Evolutionary conservation across 805 yeast species (phyloP), one percentile per base, ranked within the genome.

Genomic region (Dipodascus geniculatus): DNA sequence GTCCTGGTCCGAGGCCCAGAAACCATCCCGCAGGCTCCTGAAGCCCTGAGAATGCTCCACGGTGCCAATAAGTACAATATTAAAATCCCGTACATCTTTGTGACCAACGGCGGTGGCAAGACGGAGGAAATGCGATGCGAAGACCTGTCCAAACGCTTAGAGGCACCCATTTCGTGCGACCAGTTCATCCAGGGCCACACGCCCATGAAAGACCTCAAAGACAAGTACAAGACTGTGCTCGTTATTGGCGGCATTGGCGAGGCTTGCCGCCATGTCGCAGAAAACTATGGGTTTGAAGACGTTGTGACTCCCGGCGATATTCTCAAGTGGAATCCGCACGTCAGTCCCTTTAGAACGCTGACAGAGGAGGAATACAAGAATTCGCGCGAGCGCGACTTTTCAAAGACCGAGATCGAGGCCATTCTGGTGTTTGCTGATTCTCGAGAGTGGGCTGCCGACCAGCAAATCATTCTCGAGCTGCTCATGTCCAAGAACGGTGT

Each of bases 171-270:
- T 55, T 77, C 83, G 11, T 80, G 81, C 48, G 87, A 81, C 53
- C 96, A 88, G 71, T 85, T 88, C 55, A 85, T 88, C 61, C 96
- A 88, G 69, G 95, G 96, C 57, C 96, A 88, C 68, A 88, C 96
- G 1, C 96, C 96, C 33, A 88, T 88, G 93, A 82, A 80, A 61
- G 95, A 86, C 63, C 74, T 87, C 63, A 85, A 83, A 14, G 77
- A 76, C 28, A 73, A 76, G 16, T 81, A 82, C 68, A 72, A 83
- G 54, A 85, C 84, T 54, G 95, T 88, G 3, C 71, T 88, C 49
- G 95, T 88, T 53, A 88, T 88, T 52, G 96, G 96, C 58, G 96
- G 96, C 59, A 81, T 85, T 23, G 89, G 93, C 48, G 88, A 87
- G 60, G 80, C 82, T 11, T 87, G 96, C 65, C 77, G 93, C 59